A percentile compares a stretch with the other conserved stretches of the same genome.
These are phyloP conservation scores for Colletotrichum lentis DNA, from an alignment of 2,329 filamentous ascomycete species.

Conservation along the genomic window DNA sequence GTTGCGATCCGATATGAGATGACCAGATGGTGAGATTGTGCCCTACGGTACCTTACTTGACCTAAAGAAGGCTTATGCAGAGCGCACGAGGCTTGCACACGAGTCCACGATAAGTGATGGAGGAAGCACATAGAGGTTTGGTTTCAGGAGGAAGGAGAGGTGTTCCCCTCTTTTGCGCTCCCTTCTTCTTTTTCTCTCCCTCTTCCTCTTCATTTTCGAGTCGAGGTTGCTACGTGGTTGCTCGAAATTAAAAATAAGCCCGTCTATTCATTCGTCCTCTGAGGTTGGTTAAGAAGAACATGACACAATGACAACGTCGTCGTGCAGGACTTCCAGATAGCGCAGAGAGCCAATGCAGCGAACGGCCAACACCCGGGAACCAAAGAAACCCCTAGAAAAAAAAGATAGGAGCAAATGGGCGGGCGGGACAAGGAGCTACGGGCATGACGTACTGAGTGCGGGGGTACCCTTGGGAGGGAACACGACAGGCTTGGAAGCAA, in stretches of 20 bases:
- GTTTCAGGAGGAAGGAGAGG: neutral
- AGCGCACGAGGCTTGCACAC: conserved; percentile 10
- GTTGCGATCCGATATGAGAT: conserved; percentile 13
- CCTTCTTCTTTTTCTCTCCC: too few species aligned
- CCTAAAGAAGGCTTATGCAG: conserved; percentile 25
- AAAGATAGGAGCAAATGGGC: conserved; percentile 22
- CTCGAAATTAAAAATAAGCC: too few species aligned
- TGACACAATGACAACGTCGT: conserved; percentile 14
- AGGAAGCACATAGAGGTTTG: neutral
- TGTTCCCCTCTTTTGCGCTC: too few species aligned
- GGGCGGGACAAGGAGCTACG: conserved; percentile 31
- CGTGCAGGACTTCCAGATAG: conserved; percentile 6
- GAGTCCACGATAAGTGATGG: neutral
- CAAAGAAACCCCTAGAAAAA: conserved; percentile 10
- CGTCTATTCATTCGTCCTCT: too few species aligned
- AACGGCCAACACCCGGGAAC: neutral
- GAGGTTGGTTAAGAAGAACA: neutral
- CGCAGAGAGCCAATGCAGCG: neutral
- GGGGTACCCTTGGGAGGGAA: conserved; percentile 17
- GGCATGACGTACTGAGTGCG: conserved; percentile 35
- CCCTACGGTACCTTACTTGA: conserved; percentile 33
- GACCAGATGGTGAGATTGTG: conserved; percentile 20
- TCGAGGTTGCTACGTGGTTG: too few species aligned
- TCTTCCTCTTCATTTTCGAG: too few species aligned
- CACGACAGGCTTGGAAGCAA: conserved; percentile 13